Conservation (phyloP, 306 rosid genomes). For the Fragaria ananassa region DNA sequence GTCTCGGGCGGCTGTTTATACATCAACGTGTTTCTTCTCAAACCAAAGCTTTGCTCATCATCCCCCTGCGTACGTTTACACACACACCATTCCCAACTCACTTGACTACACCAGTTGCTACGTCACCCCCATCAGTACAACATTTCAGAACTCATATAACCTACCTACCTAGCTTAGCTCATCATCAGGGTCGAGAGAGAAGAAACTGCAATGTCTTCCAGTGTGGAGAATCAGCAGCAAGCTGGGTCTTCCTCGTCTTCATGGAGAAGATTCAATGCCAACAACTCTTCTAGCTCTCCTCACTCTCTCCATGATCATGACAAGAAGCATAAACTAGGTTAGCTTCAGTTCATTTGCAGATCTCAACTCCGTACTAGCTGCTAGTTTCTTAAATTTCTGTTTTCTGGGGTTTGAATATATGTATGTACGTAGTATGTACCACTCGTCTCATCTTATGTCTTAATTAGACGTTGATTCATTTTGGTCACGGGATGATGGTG, state of each 20-base stretch:
- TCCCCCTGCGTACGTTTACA: background rate
- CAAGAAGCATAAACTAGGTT: constrained; percentile 39
- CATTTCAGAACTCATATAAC: background rate
- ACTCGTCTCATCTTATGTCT: background rate
- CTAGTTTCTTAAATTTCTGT: background rate
- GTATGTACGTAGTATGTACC: background rate
- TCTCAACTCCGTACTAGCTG: background rate
- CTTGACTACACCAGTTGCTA: background rate
- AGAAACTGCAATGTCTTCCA: constrained; percentile 1
- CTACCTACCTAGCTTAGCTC: background rate
- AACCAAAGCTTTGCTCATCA: constrained; percentile 38
- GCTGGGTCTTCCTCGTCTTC: constrained; percentile 28
- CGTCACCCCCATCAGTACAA: background rate
- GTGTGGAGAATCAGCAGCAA: constrained; percentile 12
- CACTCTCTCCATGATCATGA: constrained; percentile 6
- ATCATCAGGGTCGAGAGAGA: background rate
- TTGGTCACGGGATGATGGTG: constrained; percentile 15
- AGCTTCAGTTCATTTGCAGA: background rate
- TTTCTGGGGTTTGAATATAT: background rate
- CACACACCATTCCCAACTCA: background rate
- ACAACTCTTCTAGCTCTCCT: constrained; percentile 7
- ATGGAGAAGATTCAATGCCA: constrained; percentile 25
- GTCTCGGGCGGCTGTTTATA: constrained; percentile 42
- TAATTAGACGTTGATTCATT: constrained; percentile 24
- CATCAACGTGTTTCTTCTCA: constrained; percentile 60